These are phyloP conservation scores for Coemansia sp. DNA, from an alignment of 192 early-diverging fungal species.

Conservation along the genomic window DNA sequence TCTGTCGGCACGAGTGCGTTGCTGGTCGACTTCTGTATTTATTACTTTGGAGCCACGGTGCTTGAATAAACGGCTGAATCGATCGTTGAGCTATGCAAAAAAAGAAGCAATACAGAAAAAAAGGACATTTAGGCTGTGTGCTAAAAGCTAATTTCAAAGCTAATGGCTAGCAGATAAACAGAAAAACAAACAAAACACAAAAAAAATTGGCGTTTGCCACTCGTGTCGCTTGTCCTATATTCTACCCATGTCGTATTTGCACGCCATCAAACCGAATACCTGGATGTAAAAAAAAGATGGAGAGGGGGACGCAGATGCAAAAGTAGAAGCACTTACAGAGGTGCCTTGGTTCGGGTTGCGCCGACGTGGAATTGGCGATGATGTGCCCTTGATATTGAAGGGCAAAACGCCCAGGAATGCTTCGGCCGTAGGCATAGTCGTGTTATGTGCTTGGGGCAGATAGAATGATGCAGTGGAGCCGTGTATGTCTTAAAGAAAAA, in stretches of 20 bases:
- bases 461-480: too few species aligned
- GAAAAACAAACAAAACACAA: too few species aligned
- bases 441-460: too few species aligned
- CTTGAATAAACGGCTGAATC: conserved; percentile 51
- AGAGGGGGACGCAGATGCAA: too few species aligned
- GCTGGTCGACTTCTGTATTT: conserved; percentile 22
- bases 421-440: conserved; percentile 49
- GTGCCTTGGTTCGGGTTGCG: conserved; percentile 42
- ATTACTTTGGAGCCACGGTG: conserved; percentile 35
- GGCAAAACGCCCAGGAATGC: conserved; percentile 51
- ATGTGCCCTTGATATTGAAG: conserved; percentile 43
- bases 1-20: conserved; percentile 36
- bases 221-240: too few species aligned
- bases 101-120: background rate
- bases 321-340: conserved; percentile 31
- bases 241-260: background rate
- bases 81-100: conserved; percentile 42
- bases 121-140: background rate
- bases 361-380: conserved; percentile 43
- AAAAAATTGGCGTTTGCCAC: too few species aligned
- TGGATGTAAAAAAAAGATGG: background rate
- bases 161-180: too few species aligned
- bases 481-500: too few species aligned
- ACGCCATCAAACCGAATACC: background rate
- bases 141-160: too few species aligned